Evolutionary conservation across 1,284 basidiomycete genomes (phyloP).

Genomic region (Trichosporon coremiiforme): DNA sequence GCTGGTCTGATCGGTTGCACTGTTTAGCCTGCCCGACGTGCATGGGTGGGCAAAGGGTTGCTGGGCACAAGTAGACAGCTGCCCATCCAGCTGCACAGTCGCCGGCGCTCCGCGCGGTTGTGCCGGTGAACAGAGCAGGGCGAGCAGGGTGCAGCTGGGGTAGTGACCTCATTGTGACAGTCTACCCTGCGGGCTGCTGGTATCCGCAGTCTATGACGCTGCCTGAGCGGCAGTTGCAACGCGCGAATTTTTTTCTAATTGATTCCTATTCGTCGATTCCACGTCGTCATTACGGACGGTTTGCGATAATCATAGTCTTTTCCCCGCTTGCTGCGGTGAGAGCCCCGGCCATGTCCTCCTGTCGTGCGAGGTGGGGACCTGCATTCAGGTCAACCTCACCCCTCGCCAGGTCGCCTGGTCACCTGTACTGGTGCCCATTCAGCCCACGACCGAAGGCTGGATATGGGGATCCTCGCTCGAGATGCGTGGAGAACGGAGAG

Average conservation of each 20-base stretch:
- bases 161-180: slow-evolving; percentile 5
- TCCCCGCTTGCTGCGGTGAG: background rate
- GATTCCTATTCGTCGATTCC: background rate
- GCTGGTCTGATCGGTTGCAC: background rate
- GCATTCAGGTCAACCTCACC: background rate
- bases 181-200: slow-evolving; percentile 3
- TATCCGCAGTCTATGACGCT: slow-evolving; percentile 6
- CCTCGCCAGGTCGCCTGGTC: background rate
- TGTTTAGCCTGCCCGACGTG: background rate
- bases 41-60: slow-evolving; percentile 2
- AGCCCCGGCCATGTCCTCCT: background rate
- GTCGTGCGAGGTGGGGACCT: slow-evolving; percentile 1
- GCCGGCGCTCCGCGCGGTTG: background rate
- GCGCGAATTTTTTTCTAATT: background rate
- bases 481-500: background rate
- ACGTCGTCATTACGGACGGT: background rate
- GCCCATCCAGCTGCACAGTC: background rate
- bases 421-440: background rate
- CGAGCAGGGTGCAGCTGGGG: background rate
- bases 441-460: background rate
- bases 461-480: background rate
- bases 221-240: background rate
- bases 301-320: background rate
- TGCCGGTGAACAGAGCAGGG: background rate
- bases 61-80: background rate